These are phyloP conservation scores for Talaromyces adpressus DNA, from an alignment of 495 filamentous ascomycete species.

Conservation along the genomic window DNA sequence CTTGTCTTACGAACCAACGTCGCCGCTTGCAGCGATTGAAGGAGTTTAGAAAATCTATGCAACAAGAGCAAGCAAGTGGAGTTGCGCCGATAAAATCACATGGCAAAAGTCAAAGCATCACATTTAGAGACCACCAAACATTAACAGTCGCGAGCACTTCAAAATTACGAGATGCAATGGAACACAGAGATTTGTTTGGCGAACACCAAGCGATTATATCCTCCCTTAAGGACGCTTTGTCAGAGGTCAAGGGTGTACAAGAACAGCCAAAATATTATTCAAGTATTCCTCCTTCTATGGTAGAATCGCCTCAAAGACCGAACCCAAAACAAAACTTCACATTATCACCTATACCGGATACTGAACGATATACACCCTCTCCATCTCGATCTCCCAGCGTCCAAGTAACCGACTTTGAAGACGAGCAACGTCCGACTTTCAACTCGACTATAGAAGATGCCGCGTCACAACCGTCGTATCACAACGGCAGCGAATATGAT, in stretches of 20 bases:
- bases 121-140: conserved; percentile 31
- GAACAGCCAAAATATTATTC: neutral
- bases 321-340: neutral
- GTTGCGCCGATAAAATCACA: conserved; percentile 9
- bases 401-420: neutral
- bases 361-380: neutral
- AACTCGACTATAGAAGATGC: neutral
- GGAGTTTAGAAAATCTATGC: conserved; percentile 46
- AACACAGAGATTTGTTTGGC: conserved; percentile 42
- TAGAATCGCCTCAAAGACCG: neutral
- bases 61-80: conserved; percentile 15
- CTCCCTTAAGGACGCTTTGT: conserved; percentile 49
- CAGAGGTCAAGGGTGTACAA: conserved; percentile 43
- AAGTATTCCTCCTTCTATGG: neutral
- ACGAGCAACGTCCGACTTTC: neutral
- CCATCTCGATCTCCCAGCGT: neutral
- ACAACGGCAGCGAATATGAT: neutral
- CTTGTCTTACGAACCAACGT: conserved; percentile 52
- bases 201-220: conserved; percentile 43
- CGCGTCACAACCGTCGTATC: neutral
- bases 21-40: conserved; percentile 64
- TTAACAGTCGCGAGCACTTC: conserved; percentile 36
- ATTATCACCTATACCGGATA: conserved; percentile 4
- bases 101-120: conserved; percentile 16
- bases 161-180: conserved; percentile 26